Base-by-base conservation (phyloP, 1,284 basidiomycete genomes). In the Anthracocystis panici-leucophaei region DNA sequence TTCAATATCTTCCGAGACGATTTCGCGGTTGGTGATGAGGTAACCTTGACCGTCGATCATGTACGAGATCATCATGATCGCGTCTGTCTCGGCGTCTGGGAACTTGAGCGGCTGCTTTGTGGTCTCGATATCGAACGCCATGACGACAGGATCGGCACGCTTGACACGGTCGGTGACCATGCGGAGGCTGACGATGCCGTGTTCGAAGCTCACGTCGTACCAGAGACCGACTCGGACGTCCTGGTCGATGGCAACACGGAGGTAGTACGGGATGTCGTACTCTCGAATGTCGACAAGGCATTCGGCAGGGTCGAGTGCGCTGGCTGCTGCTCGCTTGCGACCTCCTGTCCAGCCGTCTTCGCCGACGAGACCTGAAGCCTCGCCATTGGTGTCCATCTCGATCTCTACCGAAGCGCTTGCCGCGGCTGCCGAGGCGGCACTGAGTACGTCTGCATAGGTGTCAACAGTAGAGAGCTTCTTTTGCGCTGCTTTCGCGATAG, bases 51-150 rank as follows among this genome's bases (percentile, higher is more conserved):
- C 94, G 84, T 97, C 94, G 38, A 97, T 88, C 94, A 97, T 97
- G 87, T 96, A 97, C 46, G 97, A 99, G 77, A 99, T 99, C 97
- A 99, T 99, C 96, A 99, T 99, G 81, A 99, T 94, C 84, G 97
- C 95, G 87, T 99, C 97, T 21, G 93, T 91, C 12, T 92, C 91
- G 78, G 94, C 92, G 87, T 99, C 97, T 0, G 97, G 97, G 84
- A 99, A 99, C 86, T 99, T 99, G 84, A 99, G 91, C 14, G 97
- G 97, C 51, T 94, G 93, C 87, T 99, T 99, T 1, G 95, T 95
- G 29, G 94, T 97, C 87, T 99, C 97, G 82, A 99, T 99, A 90
- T 99, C 97, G 86, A 90, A 99, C 0, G 97, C 97, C 93, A 99
- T 93, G 63, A 99, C 95, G 53, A 99, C 95, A 0, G 97, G 97